Conservation (phyloP, 352 stramenopile genomes). For the Globisporangium spinosum region DNA sequence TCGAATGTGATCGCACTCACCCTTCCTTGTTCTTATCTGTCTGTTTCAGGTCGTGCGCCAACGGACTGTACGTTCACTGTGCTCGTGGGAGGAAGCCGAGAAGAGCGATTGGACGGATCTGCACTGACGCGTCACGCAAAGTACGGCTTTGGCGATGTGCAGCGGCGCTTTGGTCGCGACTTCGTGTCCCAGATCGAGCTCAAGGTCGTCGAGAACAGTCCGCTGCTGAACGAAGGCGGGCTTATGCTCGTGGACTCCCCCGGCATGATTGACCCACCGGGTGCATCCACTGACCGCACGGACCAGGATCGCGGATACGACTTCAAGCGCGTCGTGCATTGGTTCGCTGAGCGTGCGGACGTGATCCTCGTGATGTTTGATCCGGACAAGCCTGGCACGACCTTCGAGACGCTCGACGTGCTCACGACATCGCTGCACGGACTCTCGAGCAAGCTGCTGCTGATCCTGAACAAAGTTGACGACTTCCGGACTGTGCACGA, state of each 20-base stretch:
- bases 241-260: slow-evolving; percentile 87
- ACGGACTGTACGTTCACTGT: slow-evolving; percentile 87
- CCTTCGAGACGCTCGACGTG: slow-evolving; percentile 86
- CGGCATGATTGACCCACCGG: slow-evolving; percentile 85
- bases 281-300: slow-evolving; percentile 47
- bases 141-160: slow-evolving; percentile 80
- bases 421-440: slow-evolving; percentile 72
- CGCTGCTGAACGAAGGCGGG: slow-evolving; percentile 67
- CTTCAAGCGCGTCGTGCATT: slow-evolving; percentile 85
- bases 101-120: slow-evolving; percentile 75
- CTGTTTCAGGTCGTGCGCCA: slow-evolving; percentile 39
- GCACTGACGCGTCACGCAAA: slow-evolving; percentile 64
- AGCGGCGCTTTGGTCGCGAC: slow-evolving; percentile 70
- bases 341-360: slow-evolving; percentile 81
- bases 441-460: slow-evolving; percentile 75
- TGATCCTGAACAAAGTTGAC: slow-evolving; percentile 89
- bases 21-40: background rate
- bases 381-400: slow-evolving; percentile 84
- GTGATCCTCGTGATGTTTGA: slow-evolving; percentile 90
- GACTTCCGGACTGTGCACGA: slow-evolving; percentile 86
- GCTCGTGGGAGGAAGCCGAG: slow-evolving; percentile 57
- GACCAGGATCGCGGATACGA: slow-evolving; percentile 82
- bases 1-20: background rate
- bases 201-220: slow-evolving; percentile 67
- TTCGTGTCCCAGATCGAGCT: slow-evolving; percentile 87